phyloP scores from a whole-genome alignment of 2,329 filamentous ascomycete genomes.

The Diaporthe citri region DNA sequence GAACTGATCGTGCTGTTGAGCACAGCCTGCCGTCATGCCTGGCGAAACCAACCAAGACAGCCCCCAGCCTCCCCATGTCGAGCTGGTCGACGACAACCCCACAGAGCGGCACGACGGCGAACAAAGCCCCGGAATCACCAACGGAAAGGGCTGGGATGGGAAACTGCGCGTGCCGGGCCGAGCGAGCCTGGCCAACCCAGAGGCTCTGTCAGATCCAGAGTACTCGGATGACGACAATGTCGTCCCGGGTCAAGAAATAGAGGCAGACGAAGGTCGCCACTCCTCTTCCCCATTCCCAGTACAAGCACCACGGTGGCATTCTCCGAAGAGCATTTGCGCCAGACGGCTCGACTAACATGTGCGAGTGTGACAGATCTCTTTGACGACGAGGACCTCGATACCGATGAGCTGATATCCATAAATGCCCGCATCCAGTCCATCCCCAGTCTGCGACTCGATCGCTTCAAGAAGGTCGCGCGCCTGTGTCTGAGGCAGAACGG shows the following conservation, averaged over 20 bases:
- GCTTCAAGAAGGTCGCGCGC: slow-evolving; percentile 81
- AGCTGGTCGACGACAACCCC: slow-evolving; percentile 59
- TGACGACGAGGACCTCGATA: slow-evolving; percentile 70
- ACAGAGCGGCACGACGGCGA: slow-evolving; percentile 56
- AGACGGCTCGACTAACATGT: slow-evolving; percentile 8
- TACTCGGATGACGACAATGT: slow-evolving; percentile 81
- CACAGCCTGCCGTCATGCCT: slow-evolving; percentile 53
- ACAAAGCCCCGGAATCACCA: slow-evolving; percentile 62
- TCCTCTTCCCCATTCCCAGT: no score
- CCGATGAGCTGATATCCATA: slow-evolving; percentile 88
- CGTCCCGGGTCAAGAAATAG: slow-evolving; percentile 79
- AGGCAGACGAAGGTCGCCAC: slow-evolving; percentile 81
- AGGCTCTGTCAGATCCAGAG: slow-evolving; percentile 86
- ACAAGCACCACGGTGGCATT: background rate
- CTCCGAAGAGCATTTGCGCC: no score
- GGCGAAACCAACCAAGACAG: slow-evolving; percentile 51
- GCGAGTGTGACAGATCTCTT: slow-evolving; percentile 63
- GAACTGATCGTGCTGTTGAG: slow-evolving; percentile 5
- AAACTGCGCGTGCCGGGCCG: slow-evolving; percentile 82
- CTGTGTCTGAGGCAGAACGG: slow-evolving; percentile 94
- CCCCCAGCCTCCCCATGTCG: slow-evolving; percentile 59
- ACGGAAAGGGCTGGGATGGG: slow-evolving; percentile 84
- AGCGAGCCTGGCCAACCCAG: slow-evolving; percentile 79
- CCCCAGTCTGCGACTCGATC: slow-evolving; percentile 80
- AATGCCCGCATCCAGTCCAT: slow-evolving; percentile 88